Evolutionary conservation across 176 grass and related monocot genomes (phyloP).

Genomic region (Oryza brachyantha): DNA sequence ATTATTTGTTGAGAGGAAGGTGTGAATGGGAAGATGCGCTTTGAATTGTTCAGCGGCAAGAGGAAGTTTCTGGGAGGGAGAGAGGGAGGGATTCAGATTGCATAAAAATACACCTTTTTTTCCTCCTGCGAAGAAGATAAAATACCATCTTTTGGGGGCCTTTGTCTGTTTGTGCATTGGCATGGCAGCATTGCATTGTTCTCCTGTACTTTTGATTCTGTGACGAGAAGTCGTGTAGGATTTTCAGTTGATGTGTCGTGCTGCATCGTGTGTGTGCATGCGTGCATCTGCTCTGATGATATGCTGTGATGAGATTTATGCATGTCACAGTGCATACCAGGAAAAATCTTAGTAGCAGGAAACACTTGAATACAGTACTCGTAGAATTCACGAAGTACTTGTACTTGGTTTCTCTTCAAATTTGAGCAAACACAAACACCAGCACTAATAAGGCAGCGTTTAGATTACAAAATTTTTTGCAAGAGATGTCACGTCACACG

Average conservation of each 20-base stretch:
- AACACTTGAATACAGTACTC: neutral
- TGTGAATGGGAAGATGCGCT: constrained; percentile 42
- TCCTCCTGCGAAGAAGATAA: no score
- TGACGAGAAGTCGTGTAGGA: constrained; percentile 15
- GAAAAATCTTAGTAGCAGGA: neutral
- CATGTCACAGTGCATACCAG: neutral
- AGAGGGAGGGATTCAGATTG: neutral
- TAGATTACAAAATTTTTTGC: no score
- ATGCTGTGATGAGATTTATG: constrained; percentile 7
- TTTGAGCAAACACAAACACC: neutral
- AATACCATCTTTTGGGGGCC: no score
- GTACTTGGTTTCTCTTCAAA: neutral
- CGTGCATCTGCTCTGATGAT: neutral
- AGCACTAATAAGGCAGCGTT: no score
- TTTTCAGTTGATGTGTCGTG: neutral
- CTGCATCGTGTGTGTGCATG: neutral
- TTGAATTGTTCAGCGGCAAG: constrained; percentile 37
- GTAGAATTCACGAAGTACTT: neutral
- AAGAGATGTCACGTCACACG: no score
- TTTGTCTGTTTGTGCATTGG: no score
- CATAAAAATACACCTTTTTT: neutral
- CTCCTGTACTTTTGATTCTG: constrained; percentile 18
- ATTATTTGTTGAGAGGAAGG: neutral
- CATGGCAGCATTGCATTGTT: constrained; percentile 37
- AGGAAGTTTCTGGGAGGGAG: neutral